phyloP scores from a whole-genome alignment of 495 filamentous ascomycete genomes.

The Penicillium robsamsonii region DNA sequence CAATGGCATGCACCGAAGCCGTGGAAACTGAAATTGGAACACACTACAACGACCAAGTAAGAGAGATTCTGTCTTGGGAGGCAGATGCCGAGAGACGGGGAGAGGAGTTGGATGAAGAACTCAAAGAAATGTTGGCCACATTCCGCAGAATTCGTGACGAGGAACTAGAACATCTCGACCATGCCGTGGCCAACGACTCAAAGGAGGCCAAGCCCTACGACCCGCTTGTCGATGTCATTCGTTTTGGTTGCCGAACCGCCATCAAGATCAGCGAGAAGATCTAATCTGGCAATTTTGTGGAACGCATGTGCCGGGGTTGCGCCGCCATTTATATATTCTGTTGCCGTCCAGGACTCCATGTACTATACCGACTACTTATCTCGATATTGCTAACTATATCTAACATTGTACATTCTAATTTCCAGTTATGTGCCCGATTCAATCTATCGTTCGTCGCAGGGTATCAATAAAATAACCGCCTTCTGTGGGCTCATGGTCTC shows the following conservation, averaged over 20 bases:
- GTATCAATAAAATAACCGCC: constrained; percentile 12
- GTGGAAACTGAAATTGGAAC: constrained; percentile 97
- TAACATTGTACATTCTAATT: background rate
- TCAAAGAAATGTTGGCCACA: constrained; percentile 67
- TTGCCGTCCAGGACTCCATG: constrained; percentile 5
- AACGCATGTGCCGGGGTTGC: background rate
- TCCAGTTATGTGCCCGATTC: background rate
- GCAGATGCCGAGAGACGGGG: constrained; percentile 60
- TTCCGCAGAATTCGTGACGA: constrained; percentile 89
- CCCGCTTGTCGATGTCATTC: constrained; percentile 82
- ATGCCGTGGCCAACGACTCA: constrained; percentile 88
- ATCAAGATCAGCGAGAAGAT: constrained; percentile 91
- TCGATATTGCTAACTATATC: background rate
- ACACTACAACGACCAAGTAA: constrained; percentile 93
- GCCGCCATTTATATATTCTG: background rate
- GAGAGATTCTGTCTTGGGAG: constrained; percentile 76
- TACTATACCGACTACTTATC: constrained; percentile 1
- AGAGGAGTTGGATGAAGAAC: constrained; percentile 74
- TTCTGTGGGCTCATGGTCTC: constrained; percentile 1
- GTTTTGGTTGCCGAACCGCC: constrained; percentile 81
- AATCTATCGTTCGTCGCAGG: constrained; percentile 11
- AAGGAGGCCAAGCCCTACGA: constrained; percentile 86
- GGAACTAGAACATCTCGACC: constrained; percentile 94
- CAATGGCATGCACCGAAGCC: constrained; percentile 98
- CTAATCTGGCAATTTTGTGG: constrained; percentile 34